phyloP scores from a whole-genome alignment of 495 filamentous ascomycete genomes.

The Penicillium dipodomyicola region DNA sequence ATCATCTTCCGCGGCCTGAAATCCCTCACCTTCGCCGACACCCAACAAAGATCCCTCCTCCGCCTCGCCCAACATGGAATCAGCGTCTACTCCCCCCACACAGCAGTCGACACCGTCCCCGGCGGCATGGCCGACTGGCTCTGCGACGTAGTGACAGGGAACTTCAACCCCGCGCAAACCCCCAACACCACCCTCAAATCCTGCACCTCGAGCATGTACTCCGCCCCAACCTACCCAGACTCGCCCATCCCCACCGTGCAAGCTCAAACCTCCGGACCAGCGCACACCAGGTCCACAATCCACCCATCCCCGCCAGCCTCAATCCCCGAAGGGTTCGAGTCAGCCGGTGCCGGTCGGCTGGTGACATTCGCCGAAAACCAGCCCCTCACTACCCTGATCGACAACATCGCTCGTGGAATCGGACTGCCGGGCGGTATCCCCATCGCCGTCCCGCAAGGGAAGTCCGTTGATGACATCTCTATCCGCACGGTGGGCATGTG shows the following conservation, averaged over 20 bases:
- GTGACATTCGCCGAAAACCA: constrained; percentile 60
- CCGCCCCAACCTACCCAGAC: constrained; percentile 43
- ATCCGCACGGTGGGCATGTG: constrained; percentile 69
- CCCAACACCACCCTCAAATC: constrained; percentile 12
- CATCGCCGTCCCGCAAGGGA: constrained; percentile 64
- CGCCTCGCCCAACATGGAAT: constrained; percentile 84
- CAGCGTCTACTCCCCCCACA: constrained; percentile 94
- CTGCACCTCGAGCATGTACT: constrained; percentile 36
- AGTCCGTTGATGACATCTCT: constrained; percentile 48
- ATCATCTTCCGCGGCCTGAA: constrained; percentile 94
- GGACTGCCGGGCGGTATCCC: constrained; percentile 64
- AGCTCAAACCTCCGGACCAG: constrained; percentile 26
- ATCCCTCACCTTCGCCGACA: constrained; percentile 75
- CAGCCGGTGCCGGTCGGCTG: constrained; percentile 74
- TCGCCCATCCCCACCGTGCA: constrained; percentile 23
- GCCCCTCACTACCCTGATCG: constrained; percentile 59
- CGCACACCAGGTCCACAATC: constrained; percentile 54
- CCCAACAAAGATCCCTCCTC: constrained; percentile 82
- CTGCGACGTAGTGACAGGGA: constrained; percentile 73
- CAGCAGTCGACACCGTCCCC: constrained; percentile 83
- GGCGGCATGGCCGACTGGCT: constrained; percentile 95
- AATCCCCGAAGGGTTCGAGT: constrained; percentile 55
- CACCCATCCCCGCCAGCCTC: constrained; percentile 42
- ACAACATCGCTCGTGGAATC: constrained; percentile 57
- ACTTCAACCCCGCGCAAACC: constrained; percentile 23